Evolutionary conservation across 441 rosid species (phyloP), one percentile per base, ranked within the genome.

Genomic region (Gossypium aridum): DNA sequence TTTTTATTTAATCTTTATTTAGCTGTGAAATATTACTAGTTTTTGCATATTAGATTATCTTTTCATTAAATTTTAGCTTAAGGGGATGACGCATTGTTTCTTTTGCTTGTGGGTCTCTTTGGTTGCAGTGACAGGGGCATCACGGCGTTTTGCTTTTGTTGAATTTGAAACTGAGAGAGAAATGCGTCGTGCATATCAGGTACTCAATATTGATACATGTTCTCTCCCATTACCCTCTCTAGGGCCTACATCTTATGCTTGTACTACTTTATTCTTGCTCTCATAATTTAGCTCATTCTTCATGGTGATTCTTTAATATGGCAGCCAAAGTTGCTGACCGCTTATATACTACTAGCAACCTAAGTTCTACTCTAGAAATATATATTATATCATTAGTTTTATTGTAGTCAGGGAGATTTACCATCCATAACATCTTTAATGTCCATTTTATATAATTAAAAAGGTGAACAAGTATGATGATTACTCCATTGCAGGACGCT

Each of bases 111-210:
- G 5, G 57, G 31, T n/a, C 51, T 16, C 8, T 37, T 14, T 22
- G 37, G 43, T 39, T 76, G 82, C 84, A 95, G 99, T 95, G 74
- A 93, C 95, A 7, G 97, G 97, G 61, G 92, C 92, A 13, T 95
- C 98, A 1, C 82, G 92, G 26, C 93, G 99, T 57, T 93, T 90
- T 83, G 97, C 84, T 54, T 95, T 91, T 82, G 92, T 95, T 57
- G 96, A 95, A 84, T 95, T 51, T 77, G 91, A 88, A 81, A 85
- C 88, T 31, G 92, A 90, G 56, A 87, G 85, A 80, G 92, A 90
- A 80, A 92, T 92, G 96, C 82, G 80, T 2, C 89, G 91, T 47
- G 96, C 99, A 26, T 90, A 90, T 78, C 85, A 87, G 98, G 99
- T 95, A 73, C 63, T 69, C 49, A 28, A 70, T 26, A 31, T 66